Evolutionary conservation across 306 rosid genomes (phyloP).

Genomic region (Pyrus communis): DNA sequence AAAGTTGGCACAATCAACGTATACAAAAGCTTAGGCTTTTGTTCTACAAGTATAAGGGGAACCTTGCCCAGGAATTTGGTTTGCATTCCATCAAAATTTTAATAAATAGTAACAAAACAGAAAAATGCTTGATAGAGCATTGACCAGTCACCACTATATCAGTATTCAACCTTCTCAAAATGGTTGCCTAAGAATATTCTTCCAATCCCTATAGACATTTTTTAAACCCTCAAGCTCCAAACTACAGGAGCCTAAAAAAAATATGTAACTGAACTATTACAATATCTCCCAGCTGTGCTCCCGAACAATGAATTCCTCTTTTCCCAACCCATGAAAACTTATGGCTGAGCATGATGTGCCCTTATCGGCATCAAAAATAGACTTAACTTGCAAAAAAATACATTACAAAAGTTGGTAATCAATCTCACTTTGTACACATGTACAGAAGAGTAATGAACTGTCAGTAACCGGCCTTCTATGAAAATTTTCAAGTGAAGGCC

Average conservation of each 20-base stretch:
- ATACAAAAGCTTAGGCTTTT: background rate
- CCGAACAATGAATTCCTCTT: conserved; percentile 24
- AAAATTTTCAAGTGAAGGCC: conserved; percentile 33
- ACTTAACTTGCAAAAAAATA: conserved; percentile 22
- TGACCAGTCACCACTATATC: conserved; percentile 25
- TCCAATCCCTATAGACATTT: conserved; percentile 25
- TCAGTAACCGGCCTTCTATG: conserved; percentile 24
- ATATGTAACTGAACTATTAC: conserved; percentile 38
- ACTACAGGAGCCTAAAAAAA: conserved; percentile 47
- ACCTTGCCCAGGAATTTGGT: conserved; percentile 22
- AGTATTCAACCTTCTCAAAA: conserved; percentile 49
- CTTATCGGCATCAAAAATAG: conserved; percentile 44
- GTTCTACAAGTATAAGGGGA: background rate
- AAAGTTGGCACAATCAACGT: conserved; percentile 14
- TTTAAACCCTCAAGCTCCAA: conserved; percentile 31
- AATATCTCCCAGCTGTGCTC: conserved; percentile 26
- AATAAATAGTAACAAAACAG: conserved; percentile 13
- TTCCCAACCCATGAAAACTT: conserved; percentile 38
- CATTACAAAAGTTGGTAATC: conserved; percentile 52
- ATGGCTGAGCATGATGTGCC: conserved; percentile 38
- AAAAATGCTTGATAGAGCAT: conserved; percentile 22
- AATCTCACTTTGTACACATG: conserved; percentile 82
- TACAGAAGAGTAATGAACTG: conserved; percentile 43
- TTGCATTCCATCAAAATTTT: conserved; percentile 38
- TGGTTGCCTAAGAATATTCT: conserved; percentile 43